Evolutionary conservation across 306 rosid genomes (phyloP).

Genomic region (Dryas alaskensis): DNA sequence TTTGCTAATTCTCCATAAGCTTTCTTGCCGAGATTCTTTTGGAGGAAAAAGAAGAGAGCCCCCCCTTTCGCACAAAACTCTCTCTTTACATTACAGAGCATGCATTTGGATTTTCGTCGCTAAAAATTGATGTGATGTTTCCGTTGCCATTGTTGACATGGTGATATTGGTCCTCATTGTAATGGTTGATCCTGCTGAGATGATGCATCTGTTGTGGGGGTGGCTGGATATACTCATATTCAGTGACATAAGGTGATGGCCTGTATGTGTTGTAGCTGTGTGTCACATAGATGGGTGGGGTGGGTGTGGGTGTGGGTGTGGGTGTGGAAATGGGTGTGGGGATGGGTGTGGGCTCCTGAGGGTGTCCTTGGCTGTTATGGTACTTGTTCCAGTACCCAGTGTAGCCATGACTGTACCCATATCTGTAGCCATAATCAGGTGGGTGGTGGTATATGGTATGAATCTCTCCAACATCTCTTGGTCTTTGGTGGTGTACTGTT

Average conservation of each 20-base stretch:
- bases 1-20: constrained; percentile 26
- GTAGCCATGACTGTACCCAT: constrained; percentile 33
- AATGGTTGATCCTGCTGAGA: constrained; percentile 41
- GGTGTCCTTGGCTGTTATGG: constrained; percentile 36
- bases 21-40: constrained; percentile 17
- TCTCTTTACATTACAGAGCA: constrained; percentile 54
- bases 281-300: constrained; percentile 40
- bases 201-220: constrained; percentile 37
- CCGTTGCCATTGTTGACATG: constrained; percentile 35
- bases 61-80: neutral
- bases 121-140: constrained; percentile 65
- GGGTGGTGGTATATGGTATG: constrained; percentile 43
- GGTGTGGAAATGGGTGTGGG: neutral
- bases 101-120: constrained; percentile 95
- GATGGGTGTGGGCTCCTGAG: constrained; percentile 22
- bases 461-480: constrained; percentile 39
- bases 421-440: constrained; percentile 42
- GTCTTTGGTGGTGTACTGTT: constrained; percentile 30
- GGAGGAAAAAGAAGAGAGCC: constrained; percentile 5
- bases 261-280: constrained; percentile 65
- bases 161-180: constrained; percentile 42
- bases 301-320: neutral
- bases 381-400: constrained; percentile 35
- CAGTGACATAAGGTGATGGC: constrained; percentile 58
- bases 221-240: constrained; percentile 57